Conservation (phyloP, 164 flowering plant genomes). For the Stephania cephalantha region DNA sequence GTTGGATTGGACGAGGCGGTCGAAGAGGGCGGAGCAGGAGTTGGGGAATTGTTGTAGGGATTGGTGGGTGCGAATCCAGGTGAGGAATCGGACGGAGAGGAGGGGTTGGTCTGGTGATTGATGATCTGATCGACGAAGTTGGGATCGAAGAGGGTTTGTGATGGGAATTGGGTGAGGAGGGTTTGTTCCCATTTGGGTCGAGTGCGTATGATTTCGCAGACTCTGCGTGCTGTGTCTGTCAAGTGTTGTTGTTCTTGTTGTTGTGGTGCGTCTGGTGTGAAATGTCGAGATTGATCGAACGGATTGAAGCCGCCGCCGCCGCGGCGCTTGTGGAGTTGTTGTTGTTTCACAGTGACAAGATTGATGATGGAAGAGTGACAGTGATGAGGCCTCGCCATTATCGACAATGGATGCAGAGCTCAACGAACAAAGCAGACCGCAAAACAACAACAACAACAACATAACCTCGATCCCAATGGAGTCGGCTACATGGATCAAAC, state of each 20-base stretch:
- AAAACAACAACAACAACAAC: no score
- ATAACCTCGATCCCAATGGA: no score
- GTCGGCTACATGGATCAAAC: no score
- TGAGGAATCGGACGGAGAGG: constrained; percentile 40
- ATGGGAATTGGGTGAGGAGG: constrained; percentile 38
- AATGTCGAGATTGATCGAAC: not conserved
- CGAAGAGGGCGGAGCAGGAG: constrained; percentile 32
- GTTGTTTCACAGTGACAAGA: not conserved
- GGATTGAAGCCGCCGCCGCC: not conserved
- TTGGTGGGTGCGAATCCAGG: constrained; percentile 35
- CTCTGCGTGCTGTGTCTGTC: constrained; percentile 31
- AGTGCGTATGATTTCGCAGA: constrained; percentile 31
- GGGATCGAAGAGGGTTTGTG: constrained; percentile 38
- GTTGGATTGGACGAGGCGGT: constrained; percentile 40
- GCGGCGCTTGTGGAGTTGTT: not conserved
- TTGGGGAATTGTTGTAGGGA: constrained; percentile 20
- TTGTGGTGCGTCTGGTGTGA: not conserved
- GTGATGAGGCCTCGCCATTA: not conserved
- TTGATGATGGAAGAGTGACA: not conserved
- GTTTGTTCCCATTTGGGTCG: constrained; percentile 51
- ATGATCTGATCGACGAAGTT: constrained; percentile 28
- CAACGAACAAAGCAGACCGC: no score
- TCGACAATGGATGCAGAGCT: no score
- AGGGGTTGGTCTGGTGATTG: constrained; percentile 30
- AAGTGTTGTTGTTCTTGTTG: not conserved